Evolutionary conservation across 352 stramenopile species (phyloP), one percentile per base, ranked within the genome.

Genomic region (Phytophthora brassicae): DNA sequence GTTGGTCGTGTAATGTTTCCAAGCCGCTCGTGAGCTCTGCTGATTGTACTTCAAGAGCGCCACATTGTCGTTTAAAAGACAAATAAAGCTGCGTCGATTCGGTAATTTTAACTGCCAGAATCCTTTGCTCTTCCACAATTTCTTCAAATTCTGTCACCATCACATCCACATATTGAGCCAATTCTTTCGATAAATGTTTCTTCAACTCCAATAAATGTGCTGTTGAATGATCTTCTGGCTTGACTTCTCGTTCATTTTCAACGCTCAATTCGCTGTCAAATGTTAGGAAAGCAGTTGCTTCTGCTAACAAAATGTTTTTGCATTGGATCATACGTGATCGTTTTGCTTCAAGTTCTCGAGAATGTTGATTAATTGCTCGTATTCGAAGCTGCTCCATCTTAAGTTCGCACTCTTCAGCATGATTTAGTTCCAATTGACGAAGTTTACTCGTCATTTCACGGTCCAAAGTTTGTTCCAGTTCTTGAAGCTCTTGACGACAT

Each of bases 121-220:
- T 81, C 0, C 56, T 50, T 38, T 89, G 77, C 44, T 89, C 77
- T 14, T 85, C 80, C 0, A 57, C 63, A 22, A 86, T 60, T 31
- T 88, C 77, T 22, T 88, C 74, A 57, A 89, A 88, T 35, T 90
- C 81, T 0, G 53, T 35, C 6, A 86, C 50, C 29, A 90, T 72
- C 8, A 73, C 57, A 17, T 66, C 52, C 2, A 90, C 75, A 19
- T 82, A 71, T 39, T 81, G 73, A 5, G 63, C 66, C 17, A 90
- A 42, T 20, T 88, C 77, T 6, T 61, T 73, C 12, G 72, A 74
- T 22, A 89, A 59, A 3, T 88, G 75, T 6, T 71, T 64, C 28
- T 74, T 70, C 5, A 90, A 48, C 12, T 84, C 63, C 0, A 62
- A 59, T 20, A 88, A 45, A n/a, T 74, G 62, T 19, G 44, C 22